Conservation (phyloP, 1,284 basidiomycete species). For the Quambalaria eucalypti region DNA sequence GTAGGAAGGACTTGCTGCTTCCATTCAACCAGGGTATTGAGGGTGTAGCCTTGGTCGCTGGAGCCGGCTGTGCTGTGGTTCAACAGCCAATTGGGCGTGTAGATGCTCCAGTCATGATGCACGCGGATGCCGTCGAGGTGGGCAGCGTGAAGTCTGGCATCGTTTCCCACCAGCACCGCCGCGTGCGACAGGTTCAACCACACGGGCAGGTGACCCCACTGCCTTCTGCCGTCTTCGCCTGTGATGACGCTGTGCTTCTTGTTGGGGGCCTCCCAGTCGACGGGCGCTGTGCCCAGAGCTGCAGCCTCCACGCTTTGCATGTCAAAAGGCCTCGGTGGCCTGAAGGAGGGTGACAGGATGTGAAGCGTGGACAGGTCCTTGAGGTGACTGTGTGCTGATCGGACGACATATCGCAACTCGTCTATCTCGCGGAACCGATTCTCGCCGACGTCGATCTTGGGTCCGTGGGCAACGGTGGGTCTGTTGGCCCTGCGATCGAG, state of each 20-base stretch:
- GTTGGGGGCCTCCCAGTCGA: neutral
- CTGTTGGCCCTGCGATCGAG: neutral
- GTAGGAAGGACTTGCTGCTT: conserved; percentile 23
- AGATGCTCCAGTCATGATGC: conserved; percentile 32
- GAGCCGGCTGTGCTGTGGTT: neutral
- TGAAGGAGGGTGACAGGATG: conserved; percentile 28
- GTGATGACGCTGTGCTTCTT: conserved; percentile 6
- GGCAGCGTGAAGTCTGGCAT: neutral
- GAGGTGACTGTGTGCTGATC: conserved; percentile 14
- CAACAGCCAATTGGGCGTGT: conserved; percentile 16
- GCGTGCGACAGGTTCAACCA: conserved; percentile 11
- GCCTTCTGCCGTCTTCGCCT: conserved; percentile 16
- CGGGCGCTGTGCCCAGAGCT: neutral
- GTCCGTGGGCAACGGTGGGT: neutral
- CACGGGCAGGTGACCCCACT: conserved; percentile 26
- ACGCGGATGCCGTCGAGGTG: conserved; percentile 6
- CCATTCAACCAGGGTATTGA: conserved; percentile 5
- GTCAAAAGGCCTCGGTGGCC: conserved; percentile 16
- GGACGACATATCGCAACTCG: conserved; percentile 24
- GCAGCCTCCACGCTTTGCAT: neutral
- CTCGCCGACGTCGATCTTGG: conserved; percentile 1
- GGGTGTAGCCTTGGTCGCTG: neutral
- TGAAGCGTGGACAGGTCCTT: conserved; percentile 17
- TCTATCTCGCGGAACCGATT: conserved; percentile 25
- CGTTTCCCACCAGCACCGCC: conserved; percentile 13